phyloP scores from a whole-genome alignment of 495 filamentous ascomycete genomes.

The Neurospora africana region DNA sequence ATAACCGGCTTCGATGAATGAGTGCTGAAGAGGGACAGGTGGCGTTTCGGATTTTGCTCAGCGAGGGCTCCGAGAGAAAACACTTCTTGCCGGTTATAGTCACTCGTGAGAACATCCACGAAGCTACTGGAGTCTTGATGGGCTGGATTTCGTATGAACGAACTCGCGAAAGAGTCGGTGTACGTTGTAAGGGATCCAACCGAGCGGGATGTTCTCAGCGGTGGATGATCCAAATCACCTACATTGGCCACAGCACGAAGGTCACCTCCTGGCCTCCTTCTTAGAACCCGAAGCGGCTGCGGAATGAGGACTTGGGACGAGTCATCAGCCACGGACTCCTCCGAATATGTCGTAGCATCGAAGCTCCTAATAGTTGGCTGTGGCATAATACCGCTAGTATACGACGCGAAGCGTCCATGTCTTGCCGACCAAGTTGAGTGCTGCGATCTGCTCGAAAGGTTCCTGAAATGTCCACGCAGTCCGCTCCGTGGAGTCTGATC shows the following conservation, averaged over 20 bases:
- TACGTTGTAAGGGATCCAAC: slow-evolving; percentile 60
- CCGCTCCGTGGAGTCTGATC: slow-evolving; percentile 24
- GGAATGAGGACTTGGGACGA: slow-evolving; percentile 29
- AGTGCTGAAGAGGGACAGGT: slow-evolving; percentile 57
- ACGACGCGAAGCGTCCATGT: slow-evolving; percentile 49
- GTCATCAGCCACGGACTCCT: slow-evolving; percentile 21
- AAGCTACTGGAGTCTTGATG: slow-evolving; percentile 25
- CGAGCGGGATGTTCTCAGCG: slow-evolving; percentile 53
- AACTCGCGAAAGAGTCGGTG: slow-evolving; percentile 57
- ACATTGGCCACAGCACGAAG: slow-evolving; percentile 69
- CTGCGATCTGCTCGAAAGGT: slow-evolving; percentile 30
- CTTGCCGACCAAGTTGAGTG: slow-evolving; percentile 27
- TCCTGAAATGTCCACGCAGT: slow-evolving; percentile 25
- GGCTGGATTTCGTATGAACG: slow-evolving; percentile 35
- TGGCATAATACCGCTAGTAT: slow-evolving; percentile 57
- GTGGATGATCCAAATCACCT: slow-evolving; percentile 48
- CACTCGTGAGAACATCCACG: slow-evolving; percentile 33
- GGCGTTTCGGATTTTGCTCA: slow-evolving; percentile 31
- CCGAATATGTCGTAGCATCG: slow-evolving; percentile 47
- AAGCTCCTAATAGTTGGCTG: slow-evolving; percentile 49
- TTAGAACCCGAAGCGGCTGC: slow-evolving; percentile 51
- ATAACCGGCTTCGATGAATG: slow-evolving; percentile 67
- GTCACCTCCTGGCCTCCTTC: slow-evolving; percentile 82
- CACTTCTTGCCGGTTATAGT: slow-evolving; percentile 26
- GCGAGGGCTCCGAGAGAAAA: slow-evolving; percentile 52